These are phyloP conservation scores for Cyberlindnera euphorbiiphila DNA, from an alignment of 805 yeast genomes.

Conservation along the genomic window DNA sequence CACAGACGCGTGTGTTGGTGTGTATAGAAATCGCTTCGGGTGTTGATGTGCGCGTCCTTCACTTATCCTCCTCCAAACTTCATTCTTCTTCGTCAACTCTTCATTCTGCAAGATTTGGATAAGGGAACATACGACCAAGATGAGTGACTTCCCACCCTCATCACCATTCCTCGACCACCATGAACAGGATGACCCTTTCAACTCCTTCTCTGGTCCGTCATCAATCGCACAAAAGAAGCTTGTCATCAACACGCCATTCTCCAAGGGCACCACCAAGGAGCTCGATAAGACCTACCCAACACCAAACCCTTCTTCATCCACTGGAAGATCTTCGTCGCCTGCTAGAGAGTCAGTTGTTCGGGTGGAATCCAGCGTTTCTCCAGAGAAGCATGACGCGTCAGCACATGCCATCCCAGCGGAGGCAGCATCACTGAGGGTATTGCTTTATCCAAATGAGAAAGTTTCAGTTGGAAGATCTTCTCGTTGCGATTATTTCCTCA, in stretches of 20 bases:
- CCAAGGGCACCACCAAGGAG: slow-evolving; percentile 12
- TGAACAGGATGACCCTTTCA: slow-evolving; percentile 18
- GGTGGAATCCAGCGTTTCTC: slow-evolving; percentile 1
- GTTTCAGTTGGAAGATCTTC: slow-evolving; percentile 53
- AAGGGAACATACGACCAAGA: too few relatives aligned
- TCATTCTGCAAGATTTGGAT: too few relatives aligned
- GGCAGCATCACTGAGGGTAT: slow-evolving; percentile 17
- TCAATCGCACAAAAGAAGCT: slow-evolving; percentile 5
- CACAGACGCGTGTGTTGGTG: slow-evolving; percentile 6
- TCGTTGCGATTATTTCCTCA: slow-evolving; percentile 44
- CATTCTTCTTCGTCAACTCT: too few relatives aligned
- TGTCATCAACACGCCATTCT: slow-evolving; percentile 6
- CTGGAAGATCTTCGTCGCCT: slow-evolving; percentile 40
- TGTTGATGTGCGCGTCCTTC: too few relatives aligned
- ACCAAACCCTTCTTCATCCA: slow-evolving; percentile 65
- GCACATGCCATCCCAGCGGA: neutral
- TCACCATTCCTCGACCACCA: slow-evolving; percentile 32
- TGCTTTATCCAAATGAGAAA: slow-evolving; percentile 20
- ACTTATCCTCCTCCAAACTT: too few relatives aligned
- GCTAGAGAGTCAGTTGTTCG: slow-evolving; percentile 14
- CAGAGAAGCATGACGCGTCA: slow-evolving; percentile 5
- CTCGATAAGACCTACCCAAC: slow-evolving; percentile 49
- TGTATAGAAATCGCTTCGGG: neutral
- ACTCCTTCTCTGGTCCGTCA: slow-evolving; percentile 14
- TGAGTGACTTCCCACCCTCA: slow-evolving; percentile 34